Evolutionary conservation across 139 green algal species (phyloP).

Genomic region (Limnomonas spitsbergensis): DNA sequence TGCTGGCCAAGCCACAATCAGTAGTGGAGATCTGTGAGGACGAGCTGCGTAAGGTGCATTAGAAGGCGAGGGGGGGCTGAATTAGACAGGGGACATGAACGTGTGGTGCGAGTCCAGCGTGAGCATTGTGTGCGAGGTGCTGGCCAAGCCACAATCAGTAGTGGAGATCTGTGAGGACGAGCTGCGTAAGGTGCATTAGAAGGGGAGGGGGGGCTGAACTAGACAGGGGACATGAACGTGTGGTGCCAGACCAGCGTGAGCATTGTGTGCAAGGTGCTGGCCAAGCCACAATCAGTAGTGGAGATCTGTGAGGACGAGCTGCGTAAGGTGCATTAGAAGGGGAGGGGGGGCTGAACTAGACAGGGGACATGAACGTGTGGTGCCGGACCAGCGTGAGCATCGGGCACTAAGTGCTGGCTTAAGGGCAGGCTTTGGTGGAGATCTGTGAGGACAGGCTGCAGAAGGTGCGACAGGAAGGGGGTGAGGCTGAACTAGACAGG

Average conservation of each 20-base stretch:
- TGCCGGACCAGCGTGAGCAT: too few relatives aligned
- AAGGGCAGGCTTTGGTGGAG: too few relatives aligned
- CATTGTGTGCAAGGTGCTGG: background rate
- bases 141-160: background rate
- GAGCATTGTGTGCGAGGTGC: background rate
- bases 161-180: background rate
- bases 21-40: background rate
- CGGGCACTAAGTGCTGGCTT: too few relatives aligned
- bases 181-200: background rate
- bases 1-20: background rate
- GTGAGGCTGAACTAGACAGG: too few relatives aligned
- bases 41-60: background rate
- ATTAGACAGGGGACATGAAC: background rate
- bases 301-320: background rate
- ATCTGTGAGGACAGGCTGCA: too few relatives aligned
- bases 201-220: too few relatives aligned
- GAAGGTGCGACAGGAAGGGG: too few relatives aligned
- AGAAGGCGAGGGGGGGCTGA: too few relatives aligned
- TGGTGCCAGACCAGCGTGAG: background rate
- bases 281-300: background rate
- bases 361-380: too few relatives aligned
- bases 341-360: too few relatives aligned
- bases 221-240: background rate
- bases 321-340: background rate
- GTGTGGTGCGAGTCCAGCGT: background rate